Evolutionary conservation across 345 rosid genomes (phyloP), one percentile per base, ranked within the genome.

Genomic region (Luvunga scandens): DNA sequence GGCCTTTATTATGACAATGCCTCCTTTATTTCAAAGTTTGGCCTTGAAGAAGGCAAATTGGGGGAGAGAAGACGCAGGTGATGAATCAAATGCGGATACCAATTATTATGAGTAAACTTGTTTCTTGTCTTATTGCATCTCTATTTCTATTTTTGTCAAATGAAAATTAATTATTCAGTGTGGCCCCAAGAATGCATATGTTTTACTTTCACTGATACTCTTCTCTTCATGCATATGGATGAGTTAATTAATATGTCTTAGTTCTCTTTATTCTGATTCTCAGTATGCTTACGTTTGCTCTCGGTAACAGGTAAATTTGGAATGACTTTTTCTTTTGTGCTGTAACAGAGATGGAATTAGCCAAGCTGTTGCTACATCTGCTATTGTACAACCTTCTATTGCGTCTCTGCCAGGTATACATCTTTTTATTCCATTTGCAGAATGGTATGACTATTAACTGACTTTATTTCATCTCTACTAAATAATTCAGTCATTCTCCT

Each of bases 71-170:
- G 66, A 76, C 45, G 74, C 42, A 73, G 77, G 77, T 5, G 61
- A 61, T 34, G 74, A 33, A 53, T 64, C 65, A 66, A 72, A 48
- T 56, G n/a, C 45, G 36, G 22, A 63, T 66, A 38, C 62, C 30
- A 22, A 27, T 59, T 59, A 27, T 22, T 39, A 63, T 27, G 66
- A 75, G 79, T 84, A 73, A 63, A 72, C 71, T 71, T 81, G 70
- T 59, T 81, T 45, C 9, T 62, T 42, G 4, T 56, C 59, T 22
- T 66, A 65, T 77, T 39, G 19, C 25, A 33, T 81, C 65, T 55
- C 70, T 59, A 45, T 45, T 75, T 36, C 60, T 61, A 31, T 6
- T 68, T 27, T 7, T 66, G 60, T 42, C 14, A 14, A 55, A 48
- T 59, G 14, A 36, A 28, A n/a, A 7, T 57, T 12, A 28, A 45